Percentiles rank a stretch among this genome's conserved stretches.
Evolutionary conservation across 2,329 filamentous ascomycete genomes (phyloP).

Genomic region (Epicoccum sorghinum): DNA sequence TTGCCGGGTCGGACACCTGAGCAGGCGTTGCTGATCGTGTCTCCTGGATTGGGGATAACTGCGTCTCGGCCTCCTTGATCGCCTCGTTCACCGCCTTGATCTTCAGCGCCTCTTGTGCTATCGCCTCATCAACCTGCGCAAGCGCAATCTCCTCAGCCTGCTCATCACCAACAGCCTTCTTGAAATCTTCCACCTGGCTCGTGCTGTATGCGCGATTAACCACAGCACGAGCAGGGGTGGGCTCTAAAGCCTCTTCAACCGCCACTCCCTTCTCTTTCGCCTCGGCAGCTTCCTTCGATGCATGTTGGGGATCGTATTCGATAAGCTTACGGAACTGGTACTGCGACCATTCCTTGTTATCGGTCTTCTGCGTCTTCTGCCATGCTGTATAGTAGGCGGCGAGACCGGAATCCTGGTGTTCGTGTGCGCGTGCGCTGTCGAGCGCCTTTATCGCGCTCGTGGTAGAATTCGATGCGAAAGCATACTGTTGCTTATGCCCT

Average conservation of each 20-base stretch:
- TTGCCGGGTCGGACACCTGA: slow-evolving; percentile 36
- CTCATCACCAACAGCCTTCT: slow-evolving; percentile 58
- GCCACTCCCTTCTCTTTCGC: slow-evolving; percentile 41
- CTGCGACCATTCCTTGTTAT: slow-evolving; percentile 86
- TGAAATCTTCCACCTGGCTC: slow-evolving; percentile 65
- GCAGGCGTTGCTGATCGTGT: slow-evolving; percentile 40
- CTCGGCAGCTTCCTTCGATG: slow-evolving; percentile 47
- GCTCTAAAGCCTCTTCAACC: slow-evolving; percentile 40
- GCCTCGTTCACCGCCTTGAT: slow-evolving; percentile 58
- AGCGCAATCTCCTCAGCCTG: slow-evolving; percentile 62
- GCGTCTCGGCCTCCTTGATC: slow-evolving; percentile 39
- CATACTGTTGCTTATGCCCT: slow-evolving; percentile 71
- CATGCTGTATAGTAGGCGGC: slow-evolving; percentile 92
- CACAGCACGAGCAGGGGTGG: slow-evolving; percentile 34
- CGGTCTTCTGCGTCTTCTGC: slow-evolving; percentile 75
- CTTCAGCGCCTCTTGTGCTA: slow-evolving; percentile 77
- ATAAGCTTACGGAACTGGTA: slow-evolving; percentile 88
- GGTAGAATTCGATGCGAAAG: slow-evolving; percentile 64
- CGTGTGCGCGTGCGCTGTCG: slow-evolving; percentile 28
- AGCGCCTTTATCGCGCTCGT: slow-evolving; percentile 46
- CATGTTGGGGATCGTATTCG: slow-evolving; percentile 74
- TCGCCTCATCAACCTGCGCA: slow-evolving; percentile 83
- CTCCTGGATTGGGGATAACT: slow-evolving; percentile 38
- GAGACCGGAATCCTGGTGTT: slow-evolving; percentile 62
- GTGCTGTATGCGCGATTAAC: slow-evolving; percentile 60